Conservation (phyloP, 2,329 filamentous ascomycete species). For the Sarocladiaceae sp. region DNA sequence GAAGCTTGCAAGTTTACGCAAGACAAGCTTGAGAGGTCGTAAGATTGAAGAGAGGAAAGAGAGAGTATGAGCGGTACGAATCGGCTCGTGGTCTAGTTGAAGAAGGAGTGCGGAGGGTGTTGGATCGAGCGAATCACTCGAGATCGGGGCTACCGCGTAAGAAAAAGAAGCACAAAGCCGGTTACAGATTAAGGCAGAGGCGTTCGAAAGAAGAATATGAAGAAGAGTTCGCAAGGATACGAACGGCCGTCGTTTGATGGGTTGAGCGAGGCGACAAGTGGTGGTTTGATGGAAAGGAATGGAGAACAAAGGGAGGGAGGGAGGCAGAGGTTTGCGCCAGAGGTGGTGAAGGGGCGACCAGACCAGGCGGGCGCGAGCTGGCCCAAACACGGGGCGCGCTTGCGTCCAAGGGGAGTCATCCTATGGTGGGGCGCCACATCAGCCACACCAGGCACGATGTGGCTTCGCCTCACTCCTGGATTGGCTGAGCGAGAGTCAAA, state of each 20-base stretch:
- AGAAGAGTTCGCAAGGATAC: constrained; percentile 14
- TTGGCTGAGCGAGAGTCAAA: too few relatives aligned
- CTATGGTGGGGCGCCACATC: constrained; percentile 5
- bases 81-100: background rate
- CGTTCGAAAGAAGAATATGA: constrained; percentile 26
- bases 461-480: background rate
- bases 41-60: too few relatives aligned
- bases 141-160: constrained; percentile 1
- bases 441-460: background rate
- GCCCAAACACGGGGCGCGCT: constrained; percentile 4
- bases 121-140: background rate
- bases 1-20: background rate
- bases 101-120: background rate
- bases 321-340: constrained; percentile 8
- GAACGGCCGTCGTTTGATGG: constrained; percentile 11
- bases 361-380: background rate
- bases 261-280: constrained; percentile 7
- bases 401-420: constrained; percentile 5
- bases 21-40: background rate
- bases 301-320: constrained; percentile 10
- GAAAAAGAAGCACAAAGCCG: background rate
- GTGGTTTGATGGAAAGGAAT: constrained; percentile 4
- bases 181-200: constrained; percentile 5
- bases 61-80: background rate
- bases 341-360: constrained; percentile 7